These are phyloP conservation scores for Aureobasidium sp. DNA, from an alignment of 2,329 filamentous ascomycete genomes.

Conservation along the genomic window DNA sequence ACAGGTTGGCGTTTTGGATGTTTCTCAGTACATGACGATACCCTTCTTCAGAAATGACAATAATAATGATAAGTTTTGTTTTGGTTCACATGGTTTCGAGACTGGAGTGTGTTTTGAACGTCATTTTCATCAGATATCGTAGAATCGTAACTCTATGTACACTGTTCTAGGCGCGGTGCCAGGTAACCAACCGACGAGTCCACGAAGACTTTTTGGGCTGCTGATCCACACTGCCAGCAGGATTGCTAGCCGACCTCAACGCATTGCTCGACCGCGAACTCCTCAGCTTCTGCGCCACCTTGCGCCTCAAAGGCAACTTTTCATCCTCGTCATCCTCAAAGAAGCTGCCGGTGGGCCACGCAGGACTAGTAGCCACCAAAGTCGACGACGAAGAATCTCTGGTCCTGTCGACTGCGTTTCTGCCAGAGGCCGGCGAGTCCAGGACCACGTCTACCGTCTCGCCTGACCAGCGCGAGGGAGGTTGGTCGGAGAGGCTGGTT, in stretches of 20 bases:
- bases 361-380: neutral
- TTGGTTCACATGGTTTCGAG: neutral
- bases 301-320: neutral
- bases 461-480: conserved; percentile 11
- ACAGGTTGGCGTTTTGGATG: neutral
- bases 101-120: neutral
- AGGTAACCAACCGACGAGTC: neutral
- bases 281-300: conserved; percentile 1
- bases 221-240: neutral
- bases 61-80: neutral
- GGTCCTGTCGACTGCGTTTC: neutral
- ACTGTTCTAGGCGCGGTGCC: neutral
- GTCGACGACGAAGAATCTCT: conserved; percentile 1
- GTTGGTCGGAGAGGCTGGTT: neutral
- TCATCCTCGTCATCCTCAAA: conserved; percentile 14
- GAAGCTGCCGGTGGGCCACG: conserved; percentile 8
- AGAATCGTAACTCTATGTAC: neutral
- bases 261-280: conserved; percentile 4
- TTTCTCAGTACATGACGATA: neutral
- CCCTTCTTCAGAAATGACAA: neutral
- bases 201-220: neutral
- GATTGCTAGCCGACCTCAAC: neutral
- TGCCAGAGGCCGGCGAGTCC: neutral
- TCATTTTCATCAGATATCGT: neutral
- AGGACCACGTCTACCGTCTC: neutral